A percentile compares a stretch with the other conserved stretches of the same genome.
These are phyloP conservation scores for Aspergillus vadensis DNA, from an alignment of 2,329 filamentous ascomycete genomes.

Conservation along the genomic window DNA sequence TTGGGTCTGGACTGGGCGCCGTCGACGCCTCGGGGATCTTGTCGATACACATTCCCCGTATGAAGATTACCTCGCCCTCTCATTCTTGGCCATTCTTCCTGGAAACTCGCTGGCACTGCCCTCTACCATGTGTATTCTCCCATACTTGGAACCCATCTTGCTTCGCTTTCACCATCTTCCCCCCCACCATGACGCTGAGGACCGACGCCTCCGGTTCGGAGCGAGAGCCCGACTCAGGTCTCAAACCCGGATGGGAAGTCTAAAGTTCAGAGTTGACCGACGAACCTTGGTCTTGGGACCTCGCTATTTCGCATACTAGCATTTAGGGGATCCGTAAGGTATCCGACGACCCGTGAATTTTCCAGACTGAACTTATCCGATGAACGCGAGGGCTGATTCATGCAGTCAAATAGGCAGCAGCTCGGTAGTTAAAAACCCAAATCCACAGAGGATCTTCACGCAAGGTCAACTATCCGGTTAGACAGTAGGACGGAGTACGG, in stretches of 20 bases:
- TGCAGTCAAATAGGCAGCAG: slow-evolving; percentile 5
- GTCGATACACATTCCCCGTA: neutral
- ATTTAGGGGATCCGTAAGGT: neutral
- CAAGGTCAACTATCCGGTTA: neutral
- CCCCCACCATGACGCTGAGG: neutral
- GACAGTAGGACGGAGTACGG: neutral
- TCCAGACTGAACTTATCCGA: neutral
- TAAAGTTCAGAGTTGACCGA: neutral
- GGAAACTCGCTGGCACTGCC: neutral
- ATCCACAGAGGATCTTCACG: slow-evolving; percentile 1
- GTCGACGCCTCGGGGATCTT: slow-evolving; percentile 6
- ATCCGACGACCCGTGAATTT: neutral
- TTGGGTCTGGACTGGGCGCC: slow-evolving; percentile 15
- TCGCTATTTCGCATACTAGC: neutral
- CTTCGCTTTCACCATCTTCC: neutral
- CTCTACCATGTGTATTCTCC: neutral
- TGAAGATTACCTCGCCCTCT: neutral
- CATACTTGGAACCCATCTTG: neutral
- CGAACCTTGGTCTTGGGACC: neutral
- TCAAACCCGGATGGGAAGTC: neutral
- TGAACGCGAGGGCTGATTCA: neutral
- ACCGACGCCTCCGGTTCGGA: neutral
- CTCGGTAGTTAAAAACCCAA: neutral
- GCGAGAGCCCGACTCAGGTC: neutral
- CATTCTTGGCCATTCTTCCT: too few species aligned